phyloP scores from a whole-genome alignment of 2,329 filamentous ascomycete genomes.

The Fusarium burgessii region DNA sequence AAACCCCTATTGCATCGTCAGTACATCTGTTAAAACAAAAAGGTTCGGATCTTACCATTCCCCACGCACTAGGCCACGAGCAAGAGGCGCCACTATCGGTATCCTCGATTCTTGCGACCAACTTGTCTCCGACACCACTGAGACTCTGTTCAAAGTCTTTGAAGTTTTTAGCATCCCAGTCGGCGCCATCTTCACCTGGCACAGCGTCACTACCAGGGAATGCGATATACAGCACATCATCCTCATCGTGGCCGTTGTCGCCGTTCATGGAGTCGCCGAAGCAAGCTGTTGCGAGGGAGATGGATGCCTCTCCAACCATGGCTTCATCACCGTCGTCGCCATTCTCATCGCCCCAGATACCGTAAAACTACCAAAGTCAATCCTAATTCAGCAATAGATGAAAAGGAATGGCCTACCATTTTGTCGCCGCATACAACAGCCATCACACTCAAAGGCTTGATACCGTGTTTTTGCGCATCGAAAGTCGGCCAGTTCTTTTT shows the following conservation, averaged over 20 bases:
- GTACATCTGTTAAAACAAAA: not conserved
- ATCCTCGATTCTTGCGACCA: slow-evolving; percentile 56
- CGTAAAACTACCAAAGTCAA: slow-evolving; percentile 60
- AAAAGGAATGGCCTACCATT: slow-evolving; percentile 49
- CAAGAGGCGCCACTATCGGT: slow-evolving; percentile 14
- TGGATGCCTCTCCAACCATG: slow-evolving; percentile 67
- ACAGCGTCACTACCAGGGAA: slow-evolving; percentile 69
- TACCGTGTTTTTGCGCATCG: slow-evolving; percentile 55
- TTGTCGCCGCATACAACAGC: slow-evolving; percentile 65
- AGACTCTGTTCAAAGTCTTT: slow-evolving; percentile 67
- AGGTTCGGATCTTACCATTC: not conserved
- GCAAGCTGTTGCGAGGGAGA: slow-evolving; percentile 69
- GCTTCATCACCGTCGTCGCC: slow-evolving; percentile 62
- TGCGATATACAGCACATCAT: slow-evolving; percentile 72
- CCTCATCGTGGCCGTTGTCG: slow-evolving; percentile 64
- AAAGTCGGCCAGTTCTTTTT: slow-evolving; percentile 53
- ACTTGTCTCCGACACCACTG: slow-evolving; percentile 60
- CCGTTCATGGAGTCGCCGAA: slow-evolving; percentile 66
- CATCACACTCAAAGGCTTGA: slow-evolving; percentile 65
- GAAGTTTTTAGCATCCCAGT: slow-evolving; percentile 64
- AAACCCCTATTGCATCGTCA: slow-evolving; percentile 37
- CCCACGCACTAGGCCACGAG: slow-evolving; percentile 17
- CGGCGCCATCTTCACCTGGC: slow-evolving; percentile 63
- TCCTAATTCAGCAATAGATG: fast-evolving
- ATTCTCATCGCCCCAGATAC: slow-evolving; percentile 72